Percentiles rank a stretch among this genome's conserved stretches.
These are phyloP conservation scores for Yamadazyma diddensiae DNA, from an alignment of 1,139 yeast genomes.

Conservation along the genomic window DNA sequence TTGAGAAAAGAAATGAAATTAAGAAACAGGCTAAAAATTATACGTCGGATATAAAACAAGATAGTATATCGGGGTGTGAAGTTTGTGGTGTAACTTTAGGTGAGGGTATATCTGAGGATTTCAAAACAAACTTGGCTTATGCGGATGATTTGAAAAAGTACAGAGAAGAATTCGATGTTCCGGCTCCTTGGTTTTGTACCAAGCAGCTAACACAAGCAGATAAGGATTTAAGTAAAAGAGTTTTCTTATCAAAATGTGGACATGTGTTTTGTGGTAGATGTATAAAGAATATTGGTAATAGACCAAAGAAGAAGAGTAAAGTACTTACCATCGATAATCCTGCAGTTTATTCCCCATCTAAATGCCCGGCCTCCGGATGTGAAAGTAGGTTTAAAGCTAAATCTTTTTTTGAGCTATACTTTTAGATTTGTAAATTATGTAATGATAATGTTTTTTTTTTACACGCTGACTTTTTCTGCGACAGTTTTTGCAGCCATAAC, in stretches of 20 bases:
- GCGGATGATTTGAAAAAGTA: slow-evolving; percentile 25
- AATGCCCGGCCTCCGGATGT: slow-evolving; percentile 47
- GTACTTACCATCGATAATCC: slow-evolving; percentile 44
- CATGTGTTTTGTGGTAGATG: slow-evolving; percentile 88
- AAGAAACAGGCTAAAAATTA: slow-evolving; percentile 25
- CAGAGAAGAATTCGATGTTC: slow-evolving; percentile 31
- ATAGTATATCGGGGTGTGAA: slow-evolving; percentile 50
- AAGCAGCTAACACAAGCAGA: slow-evolving; percentile 53
- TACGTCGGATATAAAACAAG: slow-evolving; percentile 36
- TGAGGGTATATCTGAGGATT: slow-evolving; percentile 61
- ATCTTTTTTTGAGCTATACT: slow-evolving; percentile 38
- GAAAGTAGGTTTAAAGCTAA: slow-evolving; percentile 30
- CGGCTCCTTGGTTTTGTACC: slow-evolving; percentile 66
- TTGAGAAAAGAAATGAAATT: slow-evolving; percentile 27
- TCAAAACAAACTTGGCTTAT: slow-evolving; percentile 31
- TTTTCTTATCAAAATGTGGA: slow-evolving; percentile 74
- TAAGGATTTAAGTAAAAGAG: slow-evolving; percentile 59
- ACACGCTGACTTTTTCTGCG: no score
- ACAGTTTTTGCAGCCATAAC: no score
- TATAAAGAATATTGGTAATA: slow-evolving; percentile 54
- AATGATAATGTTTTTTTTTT: no score
- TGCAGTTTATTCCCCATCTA: slow-evolving; percentile 43
- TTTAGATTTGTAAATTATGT: slow-evolving; percentile 16
- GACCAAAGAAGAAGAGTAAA: slow-evolving; percentile 23
- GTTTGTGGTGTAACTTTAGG: slow-evolving; percentile 72